Base-by-base conservation (phyloP, 345 rosid species). In the Citropsis articulata region DNA sequence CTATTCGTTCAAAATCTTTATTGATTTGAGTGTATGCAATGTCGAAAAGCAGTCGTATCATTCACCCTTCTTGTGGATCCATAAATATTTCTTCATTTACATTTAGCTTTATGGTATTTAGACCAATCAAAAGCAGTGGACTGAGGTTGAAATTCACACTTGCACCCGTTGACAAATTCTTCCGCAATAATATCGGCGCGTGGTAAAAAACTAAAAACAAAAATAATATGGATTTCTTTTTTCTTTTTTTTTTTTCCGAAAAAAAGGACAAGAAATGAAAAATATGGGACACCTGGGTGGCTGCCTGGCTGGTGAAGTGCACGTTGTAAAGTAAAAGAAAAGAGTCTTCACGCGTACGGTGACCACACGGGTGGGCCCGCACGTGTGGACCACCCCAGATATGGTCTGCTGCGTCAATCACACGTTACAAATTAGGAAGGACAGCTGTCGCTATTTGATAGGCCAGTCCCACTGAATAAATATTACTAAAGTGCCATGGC, bases 391-490 rank as follows among this genome's bases (percentile, higher is more conserved):
- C 85, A 57, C 69, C 35, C 9, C 9, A 72, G 79, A 78, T 73
- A 73, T 62, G 81, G 84, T 84, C 85, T 27, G 78, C 83, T 73
- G 80, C 87, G 88, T 87, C 86, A 38, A 81, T 56, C 77, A 9
- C 79, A 84, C 84, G 85, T 71, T 68, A 66, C 77, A 74, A 5
- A 33, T 36, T 9, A 2, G 36, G 2, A 5, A 4, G 9, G 13
- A 48, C 77, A 73, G 36, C 42, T 75, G 89, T 78, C 86, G 2
- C 1, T 2, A 5, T 28, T 0, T 18, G 9, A 73, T 59, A 21
- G 36, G 81, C 0, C n/a, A 2, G 0, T 8, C 2, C n/a, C 5
- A 2, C 5, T 7, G 1, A 40, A 9, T 1, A 12, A 33, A 21
- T 19, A 7, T 4, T 16, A 30, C 7, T 16, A 24, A 24, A 25